These are phyloP conservation scores for Mycosphaerella sp. DNA, from an alignment of 2,329 filamentous ascomycete genomes.

Conservation along the genomic window DNA sequence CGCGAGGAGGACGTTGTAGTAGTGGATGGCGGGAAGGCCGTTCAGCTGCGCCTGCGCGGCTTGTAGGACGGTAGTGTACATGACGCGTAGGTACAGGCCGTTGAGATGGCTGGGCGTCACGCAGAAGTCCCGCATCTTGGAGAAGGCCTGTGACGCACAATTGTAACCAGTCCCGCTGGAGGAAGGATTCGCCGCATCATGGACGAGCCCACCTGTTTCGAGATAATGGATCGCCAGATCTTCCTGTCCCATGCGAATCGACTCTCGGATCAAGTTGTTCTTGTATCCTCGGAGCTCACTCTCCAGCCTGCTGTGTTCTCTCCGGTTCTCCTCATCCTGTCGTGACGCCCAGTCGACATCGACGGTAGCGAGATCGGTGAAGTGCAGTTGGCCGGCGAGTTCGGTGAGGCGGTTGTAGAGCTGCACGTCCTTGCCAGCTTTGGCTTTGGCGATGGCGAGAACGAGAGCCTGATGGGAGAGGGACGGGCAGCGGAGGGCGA, in stretches of 20 bases:
- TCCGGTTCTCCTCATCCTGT: conserved; percentile 59
- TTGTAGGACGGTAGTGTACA: conserved; percentile 70
- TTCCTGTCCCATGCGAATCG: conserved; percentile 86
- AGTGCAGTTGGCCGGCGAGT: conserved; percentile 58
- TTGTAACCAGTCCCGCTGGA: conserved; percentile 47
- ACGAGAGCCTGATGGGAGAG: conserved; percentile 76
- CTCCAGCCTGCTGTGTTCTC: conserved; percentile 70
- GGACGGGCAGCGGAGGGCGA: conserved; percentile 69
- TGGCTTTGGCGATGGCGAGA: conserved; percentile 68
- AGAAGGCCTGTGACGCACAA: conserved; percentile 69
- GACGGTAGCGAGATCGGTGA: conserved; percentile 58
- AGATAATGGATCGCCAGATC: conserved; percentile 83
- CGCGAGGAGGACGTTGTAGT: conserved; percentile 54
- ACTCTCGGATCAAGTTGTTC: conserved; percentile 96
- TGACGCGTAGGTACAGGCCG: conserved; percentile 72
- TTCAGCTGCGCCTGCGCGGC: conserved; percentile 52
- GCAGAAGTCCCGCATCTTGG: conserved; percentile 84
- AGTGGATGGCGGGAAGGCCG: conserved; percentile 15
- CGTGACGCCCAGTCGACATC: conserved; percentile 72
- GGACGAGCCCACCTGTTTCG: conserved; percentile 54
- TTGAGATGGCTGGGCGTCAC: conserved; percentile 76
- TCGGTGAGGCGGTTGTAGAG: conserved; percentile 65
- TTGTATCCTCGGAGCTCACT: conserved; percentile 85
- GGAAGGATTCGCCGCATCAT: conserved; percentile 22
- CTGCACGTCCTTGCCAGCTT: conserved; percentile 64